phyloP scores from a whole-genome alignment of 2,329 filamentous ascomycete species.

The Hymenoscyphus fructigenus region DNA sequence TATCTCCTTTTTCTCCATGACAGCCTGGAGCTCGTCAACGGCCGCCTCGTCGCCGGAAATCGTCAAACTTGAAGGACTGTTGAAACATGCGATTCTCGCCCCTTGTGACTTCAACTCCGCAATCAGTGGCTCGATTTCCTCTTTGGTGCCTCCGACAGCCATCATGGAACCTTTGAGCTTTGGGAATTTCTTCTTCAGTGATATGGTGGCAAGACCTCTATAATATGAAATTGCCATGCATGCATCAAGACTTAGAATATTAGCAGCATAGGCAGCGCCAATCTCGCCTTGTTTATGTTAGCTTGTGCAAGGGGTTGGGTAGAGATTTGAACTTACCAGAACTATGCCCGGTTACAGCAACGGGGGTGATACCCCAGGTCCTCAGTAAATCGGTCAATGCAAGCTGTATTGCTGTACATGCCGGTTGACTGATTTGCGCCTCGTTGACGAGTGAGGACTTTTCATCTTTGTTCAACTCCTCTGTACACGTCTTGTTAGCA shows the following conservation, averaged over 20 bases:
- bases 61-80: conserved; percentile 34
- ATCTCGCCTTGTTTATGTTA: conserved; percentile 39
- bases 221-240: conserved; percentile 48
- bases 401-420: conserved; percentile 50
- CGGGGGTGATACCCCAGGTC: conserved; percentile 42
- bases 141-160: conserved; percentile 20
- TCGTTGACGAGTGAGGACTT: conserved; percentile 23
- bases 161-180: conserved; percentile 21
- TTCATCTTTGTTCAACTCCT: conserved; percentile 29
- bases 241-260: conserved; percentile 35
- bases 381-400: conserved; percentile 44
- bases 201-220: conserved; percentile 29
- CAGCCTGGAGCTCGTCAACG: conserved; percentile 26
- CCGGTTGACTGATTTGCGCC: conserved; percentile 40
- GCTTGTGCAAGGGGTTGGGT: not conserved
- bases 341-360: conserved; percentile 44
- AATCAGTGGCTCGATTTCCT: conserved; percentile 17
- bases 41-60: conserved; percentile 28
- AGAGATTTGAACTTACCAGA: conserved; percentile 34
- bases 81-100: conserved; percentile 32
- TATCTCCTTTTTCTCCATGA: conserved; percentile 14
- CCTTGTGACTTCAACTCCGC: conserved; percentile 3
- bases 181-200: conserved; percentile 14
- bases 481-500: conserved; percentile 8
- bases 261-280: conserved; percentile 46